Conservation (phyloP, 2,329 filamentous ascomycete species). For the Fusarium sp. region DNA sequence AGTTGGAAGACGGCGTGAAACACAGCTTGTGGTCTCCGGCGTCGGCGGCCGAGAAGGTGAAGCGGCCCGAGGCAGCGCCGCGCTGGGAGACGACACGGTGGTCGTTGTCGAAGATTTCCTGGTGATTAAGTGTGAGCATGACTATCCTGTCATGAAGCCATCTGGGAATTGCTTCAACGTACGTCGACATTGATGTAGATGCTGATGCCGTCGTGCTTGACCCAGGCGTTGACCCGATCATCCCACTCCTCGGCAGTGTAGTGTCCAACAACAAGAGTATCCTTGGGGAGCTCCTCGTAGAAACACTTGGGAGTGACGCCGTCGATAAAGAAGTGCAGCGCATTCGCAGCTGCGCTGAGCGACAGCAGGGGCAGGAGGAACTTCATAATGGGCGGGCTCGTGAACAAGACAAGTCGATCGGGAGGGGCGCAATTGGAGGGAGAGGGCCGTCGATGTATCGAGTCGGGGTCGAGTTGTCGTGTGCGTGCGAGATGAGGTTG, state of each 20-base stretch:
- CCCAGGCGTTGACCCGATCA: constrained; percentile 71
- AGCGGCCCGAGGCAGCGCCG: constrained; percentile 77
- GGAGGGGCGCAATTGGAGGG: constrained; percentile 29
- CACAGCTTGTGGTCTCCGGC: constrained; percentile 96
- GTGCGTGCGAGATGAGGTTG: constrained; percentile 15
- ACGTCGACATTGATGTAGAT: constrained; percentile 92
- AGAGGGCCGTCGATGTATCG: not conserved
- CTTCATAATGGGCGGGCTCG: constrained; percentile 57
- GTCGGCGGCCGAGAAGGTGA: constrained; percentile 95
- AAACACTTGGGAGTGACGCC: constrained; percentile 89
- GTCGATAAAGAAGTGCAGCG: constrained; percentile 96
- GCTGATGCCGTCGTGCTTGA: constrained; percentile 75
- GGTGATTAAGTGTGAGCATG: constrained; percentile 18
- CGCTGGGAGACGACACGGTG: constrained; percentile 93
- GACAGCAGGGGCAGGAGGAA: constrained; percentile 70
- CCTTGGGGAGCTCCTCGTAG: constrained; percentile 97
- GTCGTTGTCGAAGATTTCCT: constrained; percentile 96
- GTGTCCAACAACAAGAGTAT: constrained; percentile 93
- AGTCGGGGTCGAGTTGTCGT: constrained; percentile 12
- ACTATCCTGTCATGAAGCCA: not conserved
- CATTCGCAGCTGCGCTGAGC: constrained; percentile 71
- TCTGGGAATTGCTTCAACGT: constrained; percentile 43
- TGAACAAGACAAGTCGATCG: not conserved
- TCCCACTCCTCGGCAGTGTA: constrained; percentile 88
- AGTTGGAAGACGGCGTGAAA: constrained; percentile 83